Percentiles rank a stretch among this genome's conserved stretches.
Evolutionary conservation across 1,284 basidiomycete species (phyloP).

Genomic region (Ustilago shanxiensis): DNA sequence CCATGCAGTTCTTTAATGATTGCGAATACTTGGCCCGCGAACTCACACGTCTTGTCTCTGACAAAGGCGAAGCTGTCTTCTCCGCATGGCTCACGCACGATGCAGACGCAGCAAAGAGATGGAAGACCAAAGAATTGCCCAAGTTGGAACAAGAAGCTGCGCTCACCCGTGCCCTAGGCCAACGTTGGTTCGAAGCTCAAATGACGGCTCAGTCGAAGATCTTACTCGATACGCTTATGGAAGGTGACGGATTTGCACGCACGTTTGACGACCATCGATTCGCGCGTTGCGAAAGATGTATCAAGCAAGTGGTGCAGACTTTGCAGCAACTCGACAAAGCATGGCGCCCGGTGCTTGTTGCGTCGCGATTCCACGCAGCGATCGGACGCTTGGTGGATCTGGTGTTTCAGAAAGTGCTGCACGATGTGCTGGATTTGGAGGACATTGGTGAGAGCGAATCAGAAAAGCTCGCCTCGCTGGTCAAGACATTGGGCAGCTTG

Average conservation of each 20-base stretch:
- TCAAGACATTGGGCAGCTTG: constrained; percentile 79
- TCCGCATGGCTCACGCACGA: constrained; percentile 19
- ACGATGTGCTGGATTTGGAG: constrained; percentile 81
- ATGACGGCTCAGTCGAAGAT: constrained; percentile 71
- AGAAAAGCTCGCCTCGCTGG: constrained; percentile 82
- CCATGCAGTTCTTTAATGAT: constrained; percentile 89
- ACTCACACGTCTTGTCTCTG: constrained; percentile 56
- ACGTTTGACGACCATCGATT: constrained; percentile 82
- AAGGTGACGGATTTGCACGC: constrained; percentile 79
- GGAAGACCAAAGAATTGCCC: constrained; percentile 19
- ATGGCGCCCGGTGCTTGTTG: constrained; percentile 77
- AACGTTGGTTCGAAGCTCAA: constrained; percentile 57
- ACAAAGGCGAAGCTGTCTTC: constrained; percentile 66
- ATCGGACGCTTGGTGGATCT: constrained; percentile 82
- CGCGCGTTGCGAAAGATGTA: constrained; percentile 80
- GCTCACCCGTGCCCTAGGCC: constrained; percentile 45
- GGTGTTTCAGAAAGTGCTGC: constrained; percentile 78
- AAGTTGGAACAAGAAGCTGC: constrained; percentile 51
- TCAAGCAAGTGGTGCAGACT: constrained; percentile 78
- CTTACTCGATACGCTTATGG: constrained; percentile 74
- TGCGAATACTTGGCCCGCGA: constrained; percentile 77
- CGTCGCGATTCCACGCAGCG: constrained; percentile 60
- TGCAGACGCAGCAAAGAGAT: constrained; percentile 23
- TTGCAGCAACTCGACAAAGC: constrained; percentile 78
- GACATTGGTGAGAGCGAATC: constrained; percentile 95